These are phyloP conservation scores for Rubia tinctorum DNA, from an alignment of 305 asterid species.

Conservation along the genomic window DNA sequence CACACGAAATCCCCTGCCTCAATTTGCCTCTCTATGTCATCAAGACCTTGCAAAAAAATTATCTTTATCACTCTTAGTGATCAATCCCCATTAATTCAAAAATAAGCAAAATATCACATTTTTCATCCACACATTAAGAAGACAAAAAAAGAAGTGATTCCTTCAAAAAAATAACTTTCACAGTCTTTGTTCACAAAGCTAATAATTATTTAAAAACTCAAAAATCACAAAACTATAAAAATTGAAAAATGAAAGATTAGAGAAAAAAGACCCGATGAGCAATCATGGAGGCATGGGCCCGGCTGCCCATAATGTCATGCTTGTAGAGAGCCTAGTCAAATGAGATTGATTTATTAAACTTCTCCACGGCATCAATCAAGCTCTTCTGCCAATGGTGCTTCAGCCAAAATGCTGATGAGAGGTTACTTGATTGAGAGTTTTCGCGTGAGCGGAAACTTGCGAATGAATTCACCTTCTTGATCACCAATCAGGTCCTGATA, in stretches of 20 bases:
- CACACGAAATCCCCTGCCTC: slow-evolving; percentile 72
- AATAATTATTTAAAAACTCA: too few relatives aligned
- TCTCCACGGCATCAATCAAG: slow-evolving; percentile 83
- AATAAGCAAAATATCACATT: slow-evolving; percentile 3
- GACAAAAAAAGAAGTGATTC: background rate
- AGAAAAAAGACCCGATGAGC: slow-evolving; percentile 68
- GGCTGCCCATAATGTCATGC: slow-evolving; percentile 91
- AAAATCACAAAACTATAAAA: background rate
- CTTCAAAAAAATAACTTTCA: background rate
- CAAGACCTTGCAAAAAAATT: slow-evolving; percentile 65
- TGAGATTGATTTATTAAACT: too few relatives aligned
- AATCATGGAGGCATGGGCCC: slow-evolving; percentile 95
- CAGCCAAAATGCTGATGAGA: too few relatives aligned
- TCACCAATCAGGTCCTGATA: too few relatives aligned
- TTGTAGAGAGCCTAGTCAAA: too few relatives aligned
- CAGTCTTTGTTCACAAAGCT: too few relatives aligned
- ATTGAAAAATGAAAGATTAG: too few relatives aligned
- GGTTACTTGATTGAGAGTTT: too few relatives aligned
- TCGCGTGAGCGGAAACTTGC: too few relatives aligned
- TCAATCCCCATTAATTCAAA: slow-evolving; percentile 56
- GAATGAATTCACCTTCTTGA: too few relatives aligned
- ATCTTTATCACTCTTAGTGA: slow-evolving; percentile 66
- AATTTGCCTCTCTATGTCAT: slow-evolving; percentile 65
- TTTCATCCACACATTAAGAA: background rate
- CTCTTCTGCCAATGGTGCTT: too few relatives aligned